phyloP scores from a whole-genome alignment of 139 green algal genomes.

The Chlamydomonas incerta region DNA sequence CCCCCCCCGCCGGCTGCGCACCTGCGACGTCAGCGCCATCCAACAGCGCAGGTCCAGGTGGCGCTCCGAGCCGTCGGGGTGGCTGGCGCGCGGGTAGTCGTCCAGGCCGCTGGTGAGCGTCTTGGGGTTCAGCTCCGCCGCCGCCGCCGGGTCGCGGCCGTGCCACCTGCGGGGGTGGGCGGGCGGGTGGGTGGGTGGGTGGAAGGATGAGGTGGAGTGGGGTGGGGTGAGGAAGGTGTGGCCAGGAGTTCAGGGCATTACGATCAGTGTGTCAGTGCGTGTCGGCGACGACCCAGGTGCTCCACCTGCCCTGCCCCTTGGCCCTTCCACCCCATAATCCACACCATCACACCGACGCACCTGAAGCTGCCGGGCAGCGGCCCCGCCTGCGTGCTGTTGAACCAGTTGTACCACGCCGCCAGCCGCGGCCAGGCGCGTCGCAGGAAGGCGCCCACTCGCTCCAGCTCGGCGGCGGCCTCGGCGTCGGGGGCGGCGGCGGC shows the following conservation, averaged over 20 bases:
- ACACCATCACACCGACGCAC: slow-evolving; percentile 35
- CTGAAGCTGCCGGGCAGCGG: slow-evolving; percentile 61
- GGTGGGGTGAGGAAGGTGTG: not conserved
- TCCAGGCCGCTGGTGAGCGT: slow-evolving; percentile 93
- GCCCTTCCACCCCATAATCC: too few relatives aligned
- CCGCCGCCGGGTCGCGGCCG: slow-evolving; percentile 61
- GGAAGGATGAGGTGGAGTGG: too few relatives aligned
- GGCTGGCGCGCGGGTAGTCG: slow-evolving; percentile 92
- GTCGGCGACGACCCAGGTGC: too few relatives aligned
- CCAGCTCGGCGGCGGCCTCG: slow-evolving; percentile 33
- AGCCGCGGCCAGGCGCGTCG: slow-evolving; percentile 80
- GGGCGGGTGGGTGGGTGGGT: not conserved
- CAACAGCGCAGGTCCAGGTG: slow-evolving; percentile 95
- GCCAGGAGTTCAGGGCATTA: too few relatives aligned
- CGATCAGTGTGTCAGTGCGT: too few relatives aligned
- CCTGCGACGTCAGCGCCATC: slow-evolving; percentile 74
- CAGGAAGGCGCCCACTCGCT: slow-evolving; percentile 50
- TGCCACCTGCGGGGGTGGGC: slow-evolving; percentile 68
- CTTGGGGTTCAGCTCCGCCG: slow-evolving; percentile 92
- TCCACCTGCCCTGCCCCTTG: too few relatives aligned
- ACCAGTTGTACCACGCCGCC: slow-evolving; percentile 90
- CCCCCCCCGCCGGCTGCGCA: too few relatives aligned
- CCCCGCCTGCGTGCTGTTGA: slow-evolving; percentile 86
- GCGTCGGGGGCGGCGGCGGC: not conserved
- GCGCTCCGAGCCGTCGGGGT: slow-evolving; percentile 86